phyloP scores from a whole-genome alignment of 176 grass and related monocot species.

The Pharus latifolius region DNA sequence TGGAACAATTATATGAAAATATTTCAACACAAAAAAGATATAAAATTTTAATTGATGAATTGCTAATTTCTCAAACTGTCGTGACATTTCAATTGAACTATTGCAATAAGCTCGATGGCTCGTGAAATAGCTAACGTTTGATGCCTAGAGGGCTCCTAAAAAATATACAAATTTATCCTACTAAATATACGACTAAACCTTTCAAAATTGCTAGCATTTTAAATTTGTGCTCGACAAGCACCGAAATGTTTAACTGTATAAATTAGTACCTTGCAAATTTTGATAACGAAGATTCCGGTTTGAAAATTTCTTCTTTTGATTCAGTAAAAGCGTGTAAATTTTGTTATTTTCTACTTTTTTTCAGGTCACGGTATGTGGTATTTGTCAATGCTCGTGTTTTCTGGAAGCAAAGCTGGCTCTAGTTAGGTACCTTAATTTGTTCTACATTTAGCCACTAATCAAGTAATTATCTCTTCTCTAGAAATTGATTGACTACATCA shows the following conservation, averaged over 20 bases:
- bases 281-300: not conserved
- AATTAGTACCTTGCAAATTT: no score
- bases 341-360: not conserved
- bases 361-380: not conserved
- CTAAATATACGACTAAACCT: no score
- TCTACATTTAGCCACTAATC: not conserved
- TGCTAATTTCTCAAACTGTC: no score
- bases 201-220: no score
- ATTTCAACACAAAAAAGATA: not conserved
- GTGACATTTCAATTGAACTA: no score
- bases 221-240: no score
- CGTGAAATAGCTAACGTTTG: no score
- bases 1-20: not conserved
- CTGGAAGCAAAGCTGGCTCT: conserved; percentile 14
- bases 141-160: no score
- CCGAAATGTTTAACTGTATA: no score
- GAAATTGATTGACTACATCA: conserved; percentile 2
- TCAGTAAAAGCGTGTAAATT: conserved; percentile 18
- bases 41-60: no score
- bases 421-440: not conserved
- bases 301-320: conserved; percentile 18
- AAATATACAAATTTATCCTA: no score
- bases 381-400: not conserved
- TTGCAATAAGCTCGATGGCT: no score
- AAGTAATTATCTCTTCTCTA: not conserved